phyloP scores from a whole-genome alignment of 305 asterid genomes.

The Fraxinus platypoda region DNA sequence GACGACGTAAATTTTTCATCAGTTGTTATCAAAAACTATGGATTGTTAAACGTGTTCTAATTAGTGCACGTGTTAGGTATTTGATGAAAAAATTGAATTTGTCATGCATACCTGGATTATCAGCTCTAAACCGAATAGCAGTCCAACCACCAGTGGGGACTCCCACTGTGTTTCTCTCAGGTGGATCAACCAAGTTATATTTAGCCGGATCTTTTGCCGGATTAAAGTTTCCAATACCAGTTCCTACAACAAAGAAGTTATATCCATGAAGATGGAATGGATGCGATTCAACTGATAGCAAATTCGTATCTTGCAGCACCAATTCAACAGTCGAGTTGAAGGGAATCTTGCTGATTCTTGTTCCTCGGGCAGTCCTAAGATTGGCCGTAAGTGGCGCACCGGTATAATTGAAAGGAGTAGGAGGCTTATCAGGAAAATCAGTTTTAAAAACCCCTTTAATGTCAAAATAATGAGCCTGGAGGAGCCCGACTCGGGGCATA shows the following conservation, averaged over 20 bases:
- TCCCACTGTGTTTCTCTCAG: slow-evolving; percentile 36
- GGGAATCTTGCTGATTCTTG: slow-evolving; percentile 24
- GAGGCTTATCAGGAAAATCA: slow-evolving; percentile 36
- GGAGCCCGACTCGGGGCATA: slow-evolving; percentile 33
- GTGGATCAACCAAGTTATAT: slow-evolving; percentile 38
- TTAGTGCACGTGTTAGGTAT: background rate
- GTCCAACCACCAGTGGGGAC: slow-evolving; percentile 46
- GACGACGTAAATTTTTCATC: background rate
- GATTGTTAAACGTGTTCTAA: background rate
- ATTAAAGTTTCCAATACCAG: slow-evolving; percentile 34
- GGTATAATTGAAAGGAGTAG: slow-evolving; percentile 29
- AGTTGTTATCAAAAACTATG: background rate
- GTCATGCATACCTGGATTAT: slow-evolving; percentile 31
- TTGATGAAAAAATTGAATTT: background rate
- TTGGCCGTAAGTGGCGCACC: slow-evolving; percentile 33
- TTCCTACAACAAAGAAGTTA: slow-evolving; percentile 35
- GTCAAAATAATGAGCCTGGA: slow-evolving; percentile 35
- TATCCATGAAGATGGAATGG: slow-evolving; percentile 43
- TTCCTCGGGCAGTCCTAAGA: slow-evolving; percentile 26
- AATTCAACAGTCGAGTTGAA: slow-evolving; percentile 33
- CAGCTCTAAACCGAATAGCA: slow-evolving; percentile 37
- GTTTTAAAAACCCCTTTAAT: slow-evolving; percentile 24
- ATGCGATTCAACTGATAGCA: slow-evolving; percentile 33
- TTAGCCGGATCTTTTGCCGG: slow-evolving; percentile 28
- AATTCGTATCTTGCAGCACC: slow-evolving; percentile 35